These are phyloP conservation scores for Talaromyces funiculosus DNA, from an alignment of 2,329 filamentous ascomycete species.

Conservation along the genomic window DNA sequence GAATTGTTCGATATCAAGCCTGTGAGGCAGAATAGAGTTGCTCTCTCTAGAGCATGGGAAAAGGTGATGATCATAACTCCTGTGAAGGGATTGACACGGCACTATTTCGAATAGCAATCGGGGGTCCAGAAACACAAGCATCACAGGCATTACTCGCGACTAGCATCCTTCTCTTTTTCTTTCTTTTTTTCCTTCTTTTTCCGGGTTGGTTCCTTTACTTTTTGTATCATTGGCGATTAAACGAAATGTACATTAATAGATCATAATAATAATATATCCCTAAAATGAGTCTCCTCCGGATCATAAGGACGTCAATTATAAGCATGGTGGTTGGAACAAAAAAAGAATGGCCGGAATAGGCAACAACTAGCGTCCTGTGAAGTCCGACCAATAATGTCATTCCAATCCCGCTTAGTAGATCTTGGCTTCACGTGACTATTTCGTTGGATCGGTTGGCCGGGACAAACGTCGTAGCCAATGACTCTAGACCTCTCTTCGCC, in stretches of 20 bases:
- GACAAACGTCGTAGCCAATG: not conserved
- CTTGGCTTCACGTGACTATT: not conserved
- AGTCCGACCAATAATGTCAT: not conserved
- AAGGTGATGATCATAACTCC: not conserved
- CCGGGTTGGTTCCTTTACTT: not conserved
- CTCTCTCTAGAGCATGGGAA: not conserved
- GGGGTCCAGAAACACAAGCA: not conserved
- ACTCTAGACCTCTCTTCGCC: not conserved
- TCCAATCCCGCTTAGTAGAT: not conserved
- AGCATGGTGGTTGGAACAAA: not conserved
- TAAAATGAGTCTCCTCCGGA: not conserved
- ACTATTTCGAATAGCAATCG: not conserved
- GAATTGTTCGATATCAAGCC: not conserved
- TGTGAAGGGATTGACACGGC: not conserved
- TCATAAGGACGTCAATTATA: not conserved
- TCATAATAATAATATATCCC: not conserved
- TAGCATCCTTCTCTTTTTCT: not conserved
- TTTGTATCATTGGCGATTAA: not conserved
- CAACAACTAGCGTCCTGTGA: conserved; percentile 11
- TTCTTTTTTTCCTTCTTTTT: not conserved
- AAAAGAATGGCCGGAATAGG: conserved; percentile 15
- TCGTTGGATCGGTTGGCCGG: not conserved
- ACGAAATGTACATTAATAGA: not conserved
- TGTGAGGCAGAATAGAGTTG: not conserved
- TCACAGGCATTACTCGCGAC: not conserved